These are phyloP conservation scores for Podospora appendiculata DNA, from an alignment of 495 filamentous ascomycete species.

Conservation along the genomic window DNA sequence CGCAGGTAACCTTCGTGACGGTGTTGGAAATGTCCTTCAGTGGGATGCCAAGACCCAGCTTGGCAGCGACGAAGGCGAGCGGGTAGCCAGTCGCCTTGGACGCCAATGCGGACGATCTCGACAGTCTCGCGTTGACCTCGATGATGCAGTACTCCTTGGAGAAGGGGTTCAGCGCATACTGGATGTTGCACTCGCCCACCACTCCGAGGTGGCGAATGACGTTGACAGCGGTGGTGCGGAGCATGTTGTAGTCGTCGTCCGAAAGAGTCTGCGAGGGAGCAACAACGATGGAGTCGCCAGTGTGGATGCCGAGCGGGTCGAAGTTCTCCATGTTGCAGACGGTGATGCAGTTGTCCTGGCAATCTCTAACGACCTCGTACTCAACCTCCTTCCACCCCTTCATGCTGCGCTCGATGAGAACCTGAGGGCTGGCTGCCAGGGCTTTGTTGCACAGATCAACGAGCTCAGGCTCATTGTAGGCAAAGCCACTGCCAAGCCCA, in stretches of 20 bases:
- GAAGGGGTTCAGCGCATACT: constrained; percentile 95
- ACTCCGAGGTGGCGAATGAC: constrained; percentile 96
- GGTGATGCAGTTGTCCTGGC: constrained; percentile 95
- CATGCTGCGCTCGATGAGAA: constrained; percentile 95
- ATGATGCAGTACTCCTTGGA: constrained; percentile 98
- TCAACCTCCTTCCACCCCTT: constrained; percentile 99
- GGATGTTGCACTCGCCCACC: constrained; percentile 97
- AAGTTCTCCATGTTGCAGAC: constrained; percentile 99
- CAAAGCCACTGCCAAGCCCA: constrained; percentile 92
- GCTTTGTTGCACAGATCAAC: constrained; percentile 90
- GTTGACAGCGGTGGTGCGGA: constrained; percentile 96
- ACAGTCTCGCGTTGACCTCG: constrained; percentile 96
- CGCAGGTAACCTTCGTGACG: constrained; percentile 91
- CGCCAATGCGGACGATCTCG: constrained; percentile 86
- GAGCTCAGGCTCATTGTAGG: constrained; percentile 80
- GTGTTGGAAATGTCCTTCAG: constrained; percentile 95
- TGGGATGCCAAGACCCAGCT: constrained; percentile 88
- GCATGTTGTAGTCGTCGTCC: constrained; percentile 99
- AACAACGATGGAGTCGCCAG: constrained; percentile 96
- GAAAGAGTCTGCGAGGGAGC: constrained; percentile 91
- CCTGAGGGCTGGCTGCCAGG: constrained; percentile 89
- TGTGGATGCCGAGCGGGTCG: constrained; percentile 95
- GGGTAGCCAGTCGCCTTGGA: constrained; percentile 98
- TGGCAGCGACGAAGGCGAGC: constrained; percentile 91
- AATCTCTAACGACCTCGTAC: constrained; percentile 96